A percentile compares a stretch with the other conserved stretches of the same genome.
These are phyloP conservation scores for Malassezia nana DNA, from an alignment of 1,284 basidiomycete genomes.

Conservation along the genomic window DNA sequence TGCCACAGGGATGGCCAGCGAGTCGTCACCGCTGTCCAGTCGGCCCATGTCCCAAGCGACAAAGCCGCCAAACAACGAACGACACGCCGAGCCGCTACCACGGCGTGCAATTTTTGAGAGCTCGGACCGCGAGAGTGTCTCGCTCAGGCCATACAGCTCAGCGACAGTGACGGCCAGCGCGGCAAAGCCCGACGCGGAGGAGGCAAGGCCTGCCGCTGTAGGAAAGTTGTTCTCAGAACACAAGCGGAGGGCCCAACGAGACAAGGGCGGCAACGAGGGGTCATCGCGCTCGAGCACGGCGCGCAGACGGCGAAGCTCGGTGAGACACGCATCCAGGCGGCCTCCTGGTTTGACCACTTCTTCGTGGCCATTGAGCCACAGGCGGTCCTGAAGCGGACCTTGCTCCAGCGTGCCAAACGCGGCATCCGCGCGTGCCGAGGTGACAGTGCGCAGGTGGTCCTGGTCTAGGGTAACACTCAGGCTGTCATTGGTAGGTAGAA, in stretches of 20 bases:
- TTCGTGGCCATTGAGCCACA: slow-evolving; percentile 90
- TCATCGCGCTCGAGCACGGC: slow-evolving; percentile 58
- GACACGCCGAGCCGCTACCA: slow-evolving; percentile 92
- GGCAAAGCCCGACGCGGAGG: slow-evolving; percentile 91
- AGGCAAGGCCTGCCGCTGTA: slow-evolving; percentile 92
- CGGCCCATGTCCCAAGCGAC: slow-evolving; percentile 87
- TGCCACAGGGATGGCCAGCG: slow-evolving; percentile 73
- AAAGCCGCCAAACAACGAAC: slow-evolving; percentile 91
- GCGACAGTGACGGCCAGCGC: slow-evolving; percentile 84
- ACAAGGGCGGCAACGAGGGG: slow-evolving; percentile 37
- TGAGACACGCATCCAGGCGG: slow-evolving; percentile 72
- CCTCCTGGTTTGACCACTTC: slow-evolving; percentile 76
- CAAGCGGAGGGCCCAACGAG: slow-evolving; percentile 55
- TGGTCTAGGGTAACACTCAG: slow-evolving; percentile 93
- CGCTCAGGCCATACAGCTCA: slow-evolving; percentile 69
- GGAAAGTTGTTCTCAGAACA: slow-evolving; percentile 98
- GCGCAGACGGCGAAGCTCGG: slow-evolving; percentile 72
- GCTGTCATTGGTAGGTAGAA: slow-evolving; percentile 93
- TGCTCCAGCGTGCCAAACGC: slow-evolving; percentile 55
- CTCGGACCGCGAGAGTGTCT: slow-evolving; percentile 54
- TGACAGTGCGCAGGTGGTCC: slow-evolving; percentile 87
- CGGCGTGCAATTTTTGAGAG: slow-evolving; percentile 91
- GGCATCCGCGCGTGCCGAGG: slow-evolving; percentile 75
- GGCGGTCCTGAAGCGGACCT: slow-evolving; percentile 54
- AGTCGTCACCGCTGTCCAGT: slow-evolving; percentile 66